Conservation (phyloP, 164 flowering plant genomes). For the Platanus orientalis region DNA sequence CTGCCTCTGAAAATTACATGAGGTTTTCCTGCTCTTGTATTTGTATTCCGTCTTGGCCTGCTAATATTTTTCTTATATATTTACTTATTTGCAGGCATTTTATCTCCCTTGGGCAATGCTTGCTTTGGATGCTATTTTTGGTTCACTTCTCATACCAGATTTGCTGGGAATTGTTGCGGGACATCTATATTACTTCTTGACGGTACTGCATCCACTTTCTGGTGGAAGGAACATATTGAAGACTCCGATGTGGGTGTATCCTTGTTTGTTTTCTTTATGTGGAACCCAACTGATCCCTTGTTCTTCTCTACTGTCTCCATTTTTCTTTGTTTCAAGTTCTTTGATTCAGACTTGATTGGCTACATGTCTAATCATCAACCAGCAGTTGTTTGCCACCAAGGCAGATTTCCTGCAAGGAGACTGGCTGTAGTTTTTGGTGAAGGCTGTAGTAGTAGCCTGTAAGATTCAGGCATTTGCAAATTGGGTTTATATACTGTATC, state of each 20-base stretch:
- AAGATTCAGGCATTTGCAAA: neutral
- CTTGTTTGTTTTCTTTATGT: conserved; percentile 28
- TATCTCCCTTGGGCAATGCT: conserved; percentile 99
- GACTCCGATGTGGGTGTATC: conserved; percentile 97
- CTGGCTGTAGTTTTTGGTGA: no score
- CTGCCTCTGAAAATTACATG: neutral
- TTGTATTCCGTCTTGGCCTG: no score
- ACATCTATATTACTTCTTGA: conserved; percentile 86
- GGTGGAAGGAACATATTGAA: conserved; percentile 70
- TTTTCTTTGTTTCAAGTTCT: neutral
- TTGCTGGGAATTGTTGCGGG: conserved; percentile 91
- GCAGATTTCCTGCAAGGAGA: no score
- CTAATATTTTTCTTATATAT: no score
- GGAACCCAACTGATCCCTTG: neutral
- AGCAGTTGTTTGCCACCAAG: no score
- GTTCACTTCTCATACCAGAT: conserved; percentile 69
- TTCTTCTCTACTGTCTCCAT: neutral
- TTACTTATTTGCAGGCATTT: conserved; percentile 63
- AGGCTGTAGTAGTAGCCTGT: neutral
- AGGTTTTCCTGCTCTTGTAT: neutral
- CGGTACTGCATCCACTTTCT: conserved; percentile 88
- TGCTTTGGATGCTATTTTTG: conserved; percentile 86
- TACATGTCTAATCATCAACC: no score
- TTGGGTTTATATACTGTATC: no score
- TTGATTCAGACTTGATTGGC: no score